Evolutionary conservation across 1,139 yeast genomes (phyloP).

Genomic region (Arxiozyma slooffiae): DNA sequence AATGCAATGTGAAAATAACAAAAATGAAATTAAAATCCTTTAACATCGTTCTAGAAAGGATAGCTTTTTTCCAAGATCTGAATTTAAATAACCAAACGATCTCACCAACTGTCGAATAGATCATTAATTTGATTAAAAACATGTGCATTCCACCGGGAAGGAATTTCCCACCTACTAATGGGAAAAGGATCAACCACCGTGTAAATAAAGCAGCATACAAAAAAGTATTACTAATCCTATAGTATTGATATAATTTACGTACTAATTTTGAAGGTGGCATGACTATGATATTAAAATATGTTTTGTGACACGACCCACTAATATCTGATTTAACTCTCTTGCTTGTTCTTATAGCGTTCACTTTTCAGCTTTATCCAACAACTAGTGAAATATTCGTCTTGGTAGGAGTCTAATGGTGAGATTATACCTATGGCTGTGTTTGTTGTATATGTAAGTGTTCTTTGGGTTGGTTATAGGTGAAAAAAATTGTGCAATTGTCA

Average conservation of each 20-base stretch:
- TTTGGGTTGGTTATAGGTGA: too few relatives aligned
- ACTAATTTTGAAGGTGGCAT: not conserved
- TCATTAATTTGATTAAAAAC: conserved; percentile 37
- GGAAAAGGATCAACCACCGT: conserved; percentile 44
- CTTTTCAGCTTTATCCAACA: too few relatives aligned
- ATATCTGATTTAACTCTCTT: not conserved
- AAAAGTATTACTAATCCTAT: conserved; percentile 32
- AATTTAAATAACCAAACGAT: conserved; percentile 21
- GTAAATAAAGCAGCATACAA: conserved; percentile 45
- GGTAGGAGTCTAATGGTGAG: too few relatives aligned
- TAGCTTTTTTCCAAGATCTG: conserved; percentile 17
- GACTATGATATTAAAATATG: not conserved
- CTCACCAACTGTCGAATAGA: conserved; percentile 17
- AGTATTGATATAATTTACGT: conserved; percentile 20
- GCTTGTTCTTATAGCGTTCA: too few relatives aligned
- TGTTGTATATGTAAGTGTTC: too few relatives aligned
- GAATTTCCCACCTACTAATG: conserved; percentile 52
- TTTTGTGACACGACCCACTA: not conserved
- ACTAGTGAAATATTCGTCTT: too few relatives aligned
- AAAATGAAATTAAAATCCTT: conserved; percentile 41
- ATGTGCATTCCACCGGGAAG: conserved; percentile 65
- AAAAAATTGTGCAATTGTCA: too few relatives aligned
- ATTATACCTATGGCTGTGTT: too few relatives aligned
- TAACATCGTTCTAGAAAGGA: conserved; percentile 15
- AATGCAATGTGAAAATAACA: conserved; percentile 36